phyloP scores from a whole-genome alignment of 2,329 filamentous ascomycete species.

The Cordyceps cicadae region DNA sequence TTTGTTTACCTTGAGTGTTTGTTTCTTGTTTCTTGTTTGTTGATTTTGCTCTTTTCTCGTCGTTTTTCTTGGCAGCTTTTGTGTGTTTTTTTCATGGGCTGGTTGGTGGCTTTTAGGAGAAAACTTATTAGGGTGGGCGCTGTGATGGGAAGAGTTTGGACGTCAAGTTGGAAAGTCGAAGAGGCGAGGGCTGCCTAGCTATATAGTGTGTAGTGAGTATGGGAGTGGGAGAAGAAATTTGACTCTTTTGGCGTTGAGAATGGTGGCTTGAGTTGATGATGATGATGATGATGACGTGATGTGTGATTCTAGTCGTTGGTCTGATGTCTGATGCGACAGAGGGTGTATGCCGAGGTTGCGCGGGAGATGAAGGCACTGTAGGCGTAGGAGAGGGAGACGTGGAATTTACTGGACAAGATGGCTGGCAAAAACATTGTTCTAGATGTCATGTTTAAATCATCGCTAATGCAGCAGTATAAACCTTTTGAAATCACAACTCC shows the following conservation, averaged over 20 bases:
- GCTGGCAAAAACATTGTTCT: too few relatives aligned
- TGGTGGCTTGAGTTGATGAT: not conserved
- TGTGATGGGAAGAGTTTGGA: conserved; percentile 2
- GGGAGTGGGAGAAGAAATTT: not conserved
- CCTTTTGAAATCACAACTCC: too few relatives aligned
- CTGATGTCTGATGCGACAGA: too few relatives aligned
- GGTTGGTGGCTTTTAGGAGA: not conserved
- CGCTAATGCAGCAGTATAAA: too few relatives aligned
- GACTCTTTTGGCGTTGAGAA: not conserved
- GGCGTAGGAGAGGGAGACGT: too few relatives aligned
- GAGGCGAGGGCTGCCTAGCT: not conserved
- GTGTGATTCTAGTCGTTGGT: too few relatives aligned
- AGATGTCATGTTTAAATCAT: too few relatives aligned
- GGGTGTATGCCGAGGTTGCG: too few relatives aligned
- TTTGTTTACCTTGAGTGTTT: conserved; percentile 6
- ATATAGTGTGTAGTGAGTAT: conserved; percentile 9
- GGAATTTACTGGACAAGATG: too few relatives aligned
- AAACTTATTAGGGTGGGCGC: not conserved
- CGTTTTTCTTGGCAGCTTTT: not conserved
- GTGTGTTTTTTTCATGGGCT: conserved; percentile 12
- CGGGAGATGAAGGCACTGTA: too few relatives aligned
- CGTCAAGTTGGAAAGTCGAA: not conserved
- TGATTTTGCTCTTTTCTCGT: conserved; percentile 8
- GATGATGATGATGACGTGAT: too few relatives aligned
- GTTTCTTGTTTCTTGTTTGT: conserved; percentile 4